Evolutionary conservation across 164 flowering plant species (phyloP), one percentile per base, ranked within the genome.

Genomic region (Chimonanthus praecox): DNA sequence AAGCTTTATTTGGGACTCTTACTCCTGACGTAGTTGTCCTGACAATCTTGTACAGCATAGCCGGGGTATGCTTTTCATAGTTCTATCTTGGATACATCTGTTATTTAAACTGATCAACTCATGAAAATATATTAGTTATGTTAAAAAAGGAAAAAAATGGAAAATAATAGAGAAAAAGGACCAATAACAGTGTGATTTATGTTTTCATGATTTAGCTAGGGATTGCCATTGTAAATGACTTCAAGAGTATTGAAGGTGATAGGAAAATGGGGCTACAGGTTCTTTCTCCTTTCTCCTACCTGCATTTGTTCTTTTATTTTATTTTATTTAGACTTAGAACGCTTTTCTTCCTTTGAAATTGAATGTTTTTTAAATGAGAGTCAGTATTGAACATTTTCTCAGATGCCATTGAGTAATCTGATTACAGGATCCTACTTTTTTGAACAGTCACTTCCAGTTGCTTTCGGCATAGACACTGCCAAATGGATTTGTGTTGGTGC

Each of bases 401-500:
- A n/a, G 47, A 45, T 43, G 65, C 48, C 20, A 51, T 70, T 21
- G 5, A 15, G 44, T 71, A 58, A 46, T 54, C 54, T 8, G 8
- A 20, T 78, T 33, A 43, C 20, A 8, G 62, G 33, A 20, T 21
- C 5, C 13, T 70, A 60, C 33, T 64, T n/a, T 68, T n/a, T 68
- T 54, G 47, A 47, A 67, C 92, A 94, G 96, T 95, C 99, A 67
- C 85, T 95, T 73, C 99, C 96, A 2, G 99, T 95, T 54, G 96
- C 92, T 73, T 94, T 95, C 84, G 99, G 99, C 63, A 66, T 87
- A 79, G 97, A 94, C 80, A 81, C 96, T 81, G 98, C 99, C 49
- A 94, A 94, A 83, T 94, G 99, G 98, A 92, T 94, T 46, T 92
- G 94, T 70, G 94, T 94, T 69, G 97, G 95, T 62, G 95, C 98